Base-by-base conservation (phyloP, 2,329 filamentous ascomycete genomes). In the Alternaria sp. region DNA sequence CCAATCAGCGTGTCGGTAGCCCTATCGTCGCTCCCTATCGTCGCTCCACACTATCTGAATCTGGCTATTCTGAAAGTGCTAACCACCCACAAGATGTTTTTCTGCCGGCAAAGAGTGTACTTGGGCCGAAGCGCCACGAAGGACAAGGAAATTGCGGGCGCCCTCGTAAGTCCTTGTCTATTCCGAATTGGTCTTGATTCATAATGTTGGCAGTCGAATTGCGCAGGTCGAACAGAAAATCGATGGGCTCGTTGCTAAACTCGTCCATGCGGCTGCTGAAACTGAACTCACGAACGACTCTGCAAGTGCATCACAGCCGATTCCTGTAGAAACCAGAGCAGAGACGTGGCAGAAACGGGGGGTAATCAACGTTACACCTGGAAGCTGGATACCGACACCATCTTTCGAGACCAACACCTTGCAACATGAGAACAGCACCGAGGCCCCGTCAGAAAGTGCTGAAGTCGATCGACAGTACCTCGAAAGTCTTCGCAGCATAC, bases 151-250 rank as follows among this genome's bases (percentile, higher is more conserved):
- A 47, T 42, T 63, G 11, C 70, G 74, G 22, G 75, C 73, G 14
- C 75, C 75, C 34, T 78, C 75, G 75, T 77, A 66, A 65, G 74
- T 44, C 49, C 12, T 34, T n/a, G 26, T 20, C 34, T n/a, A 11
- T n/a, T 12, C n/a, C 34, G 20, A 12, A 30, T 8, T 20, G 34
- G 12, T 38, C 20, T 36, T 41, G 36, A 61, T 24, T 63, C 30
- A 32, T 20, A 9, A 18, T 8, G 7, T 18, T 46, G 9, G 5
- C 9, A 76, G 75, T 43, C 75, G 75, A 22, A 78, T 78, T 9
- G 68, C 72, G 14, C 75, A 77, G 59, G 74, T 78, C 2, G 75
- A 77, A 51, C 69, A 74, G 36, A 78, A 76, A 53, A 73, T 78
- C 22, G 74, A 78, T 63, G 72, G 75, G 7, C 67, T 78, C 22